Evolutionary conservation across 2,329 filamentous ascomycete species (phyloP).

Genomic region (Venturiaceae sp.): DNA sequence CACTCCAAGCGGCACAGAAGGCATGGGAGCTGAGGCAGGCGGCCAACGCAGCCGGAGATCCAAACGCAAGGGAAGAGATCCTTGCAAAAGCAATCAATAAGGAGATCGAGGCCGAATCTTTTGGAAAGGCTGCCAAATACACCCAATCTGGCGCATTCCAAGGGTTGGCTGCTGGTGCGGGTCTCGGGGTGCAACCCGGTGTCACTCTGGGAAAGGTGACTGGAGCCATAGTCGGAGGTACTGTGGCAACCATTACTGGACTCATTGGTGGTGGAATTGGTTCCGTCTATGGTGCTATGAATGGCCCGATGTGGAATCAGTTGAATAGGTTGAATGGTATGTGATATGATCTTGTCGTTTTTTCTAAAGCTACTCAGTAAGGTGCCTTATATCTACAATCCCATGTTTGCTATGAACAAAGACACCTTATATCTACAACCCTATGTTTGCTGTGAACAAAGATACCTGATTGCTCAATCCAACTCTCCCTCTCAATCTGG

Average conservation of each 20-base stretch:
- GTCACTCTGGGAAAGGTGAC: slow-evolving; percentile 25
- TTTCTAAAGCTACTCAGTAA: too few species aligned
- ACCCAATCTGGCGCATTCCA: slow-evolving; percentile 28
- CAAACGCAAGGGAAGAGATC: slow-evolving; percentile 27
- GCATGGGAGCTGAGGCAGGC: slow-evolving; percentile 29
- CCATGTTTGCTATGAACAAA: too few species aligned
- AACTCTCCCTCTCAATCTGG: too few species aligned
- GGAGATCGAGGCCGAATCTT: slow-evolving; percentile 30
- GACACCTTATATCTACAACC: too few species aligned
- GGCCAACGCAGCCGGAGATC: slow-evolving; percentile 27
- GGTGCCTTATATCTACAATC: too few species aligned
- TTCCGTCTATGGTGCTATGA: slow-evolving; percentile 24
- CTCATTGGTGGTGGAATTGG: slow-evolving; percentile 24
- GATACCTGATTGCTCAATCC: too few species aligned
- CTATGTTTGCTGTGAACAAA: too few species aligned
- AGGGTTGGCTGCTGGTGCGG: slow-evolving; percentile 27
- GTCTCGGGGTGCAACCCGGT: slow-evolving; percentile 25
- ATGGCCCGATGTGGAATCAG: slow-evolving; percentile 25
- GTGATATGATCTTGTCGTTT: too few species aligned
- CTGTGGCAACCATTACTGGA: slow-evolving; percentile 22
- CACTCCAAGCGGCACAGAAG: slow-evolving; percentile 26
- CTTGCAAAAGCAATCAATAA: slow-evolving; percentile 29
- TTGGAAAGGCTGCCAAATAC: slow-evolving; percentile 31
- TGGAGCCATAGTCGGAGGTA: slow-evolving; percentile 24
- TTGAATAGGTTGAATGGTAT: too few species aligned